Conservation (phyloP, 116 monocot genomes). For the Phalaenopsis hybrid region DNA sequence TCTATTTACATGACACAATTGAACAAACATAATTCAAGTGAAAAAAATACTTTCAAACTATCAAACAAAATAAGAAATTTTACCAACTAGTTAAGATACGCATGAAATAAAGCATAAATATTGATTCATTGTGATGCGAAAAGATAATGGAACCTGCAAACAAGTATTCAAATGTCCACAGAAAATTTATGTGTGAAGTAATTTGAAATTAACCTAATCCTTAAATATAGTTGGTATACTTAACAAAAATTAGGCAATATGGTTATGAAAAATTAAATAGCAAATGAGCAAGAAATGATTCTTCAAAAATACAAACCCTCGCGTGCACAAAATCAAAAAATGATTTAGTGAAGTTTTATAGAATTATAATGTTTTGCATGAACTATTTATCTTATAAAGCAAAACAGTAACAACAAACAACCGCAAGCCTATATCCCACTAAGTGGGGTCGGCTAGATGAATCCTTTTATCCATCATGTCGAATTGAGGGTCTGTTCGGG, state of each 20-base stretch:
- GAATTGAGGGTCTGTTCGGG: too few species aligned
- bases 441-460: too few species aligned
- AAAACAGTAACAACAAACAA: too few species aligned
- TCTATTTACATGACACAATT: not conserved
- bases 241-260: not conserved
- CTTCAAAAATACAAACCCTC: too few species aligned
- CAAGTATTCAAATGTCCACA: not conserved
- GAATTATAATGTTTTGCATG: too few species aligned
- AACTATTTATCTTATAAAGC: too few species aligned
- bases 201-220: conserved; percentile 1
- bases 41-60: not conserved
- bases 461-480: too few species aligned
- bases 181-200: not conserved
- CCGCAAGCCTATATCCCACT: too few species aligned
- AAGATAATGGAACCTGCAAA: not conserved
- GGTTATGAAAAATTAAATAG: not conserved
- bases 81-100: not conserved
- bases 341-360: too few species aligned
- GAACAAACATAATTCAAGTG: not conserved
- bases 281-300: too few species aligned
- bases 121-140: not conserved
- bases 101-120: not conserved
- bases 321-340: too few species aligned
- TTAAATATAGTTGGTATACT: not conserved
- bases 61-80: not conserved